phyloP scores from a whole-genome alignment of 495 filamentous ascomycete genomes.

The Durotheca rogersii region DNA sequence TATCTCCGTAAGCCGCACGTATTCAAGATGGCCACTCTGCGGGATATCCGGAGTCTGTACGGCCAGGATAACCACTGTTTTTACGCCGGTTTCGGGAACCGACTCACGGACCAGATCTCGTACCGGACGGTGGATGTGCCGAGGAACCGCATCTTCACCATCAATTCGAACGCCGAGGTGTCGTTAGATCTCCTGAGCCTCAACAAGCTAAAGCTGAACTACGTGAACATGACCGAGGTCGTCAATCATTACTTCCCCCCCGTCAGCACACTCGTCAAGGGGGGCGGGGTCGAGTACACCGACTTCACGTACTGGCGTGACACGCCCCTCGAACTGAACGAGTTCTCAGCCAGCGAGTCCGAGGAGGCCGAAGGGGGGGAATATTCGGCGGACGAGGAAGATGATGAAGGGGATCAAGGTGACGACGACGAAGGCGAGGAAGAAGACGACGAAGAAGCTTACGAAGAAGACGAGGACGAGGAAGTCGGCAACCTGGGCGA shows the following conservation, averaged over 20 bases:
- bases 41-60: conserved; percentile 90
- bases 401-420: conserved; percentile 53
- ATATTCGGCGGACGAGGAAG: conserved; percentile 43
- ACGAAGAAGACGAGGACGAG: neutral
- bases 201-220: conserved; percentile 94
- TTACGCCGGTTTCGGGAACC: conserved; percentile 96
- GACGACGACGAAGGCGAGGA: conserved; percentile 51
- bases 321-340: conserved; percentile 67
- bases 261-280: conserved; percentile 69
- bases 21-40: conserved; percentile 98
- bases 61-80: conserved; percentile 78
- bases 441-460: no score
- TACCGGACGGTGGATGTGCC: conserved; percentile 96
- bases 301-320: conserved; percentile 90
- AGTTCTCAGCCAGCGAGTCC: conserved; percentile 75
- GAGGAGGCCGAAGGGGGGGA: conserved; percentile 56
- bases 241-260: conserved; percentile 97
- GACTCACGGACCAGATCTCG: conserved; percentile 91
- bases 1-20: conserved; percentile 96
- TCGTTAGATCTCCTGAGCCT: conserved; percentile 86
- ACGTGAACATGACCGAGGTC: conserved; percentile 92
- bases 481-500: conserved; percentile 48
- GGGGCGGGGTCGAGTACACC: conserved; percentile 81
- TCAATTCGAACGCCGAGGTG: conserved; percentile 97
- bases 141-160: conserved; percentile 92